These are phyloP conservation scores for Paramecium primaurelia DNA, from an alignment of 73 alveolate species.

Conservation along the genomic window DNA sequence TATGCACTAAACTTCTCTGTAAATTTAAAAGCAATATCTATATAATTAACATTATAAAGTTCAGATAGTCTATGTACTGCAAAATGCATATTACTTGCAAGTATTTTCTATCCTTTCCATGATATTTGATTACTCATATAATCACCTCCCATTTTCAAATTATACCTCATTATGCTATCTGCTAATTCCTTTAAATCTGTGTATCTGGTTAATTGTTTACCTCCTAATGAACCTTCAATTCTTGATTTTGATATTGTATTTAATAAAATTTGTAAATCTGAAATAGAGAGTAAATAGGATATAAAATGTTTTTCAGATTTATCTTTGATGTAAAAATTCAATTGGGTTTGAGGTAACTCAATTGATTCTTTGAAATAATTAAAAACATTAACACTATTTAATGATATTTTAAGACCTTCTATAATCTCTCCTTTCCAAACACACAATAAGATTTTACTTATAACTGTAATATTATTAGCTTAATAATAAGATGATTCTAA, in stretches of 20 bases:
- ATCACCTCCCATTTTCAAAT: background rate
- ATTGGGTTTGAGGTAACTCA: background rate
- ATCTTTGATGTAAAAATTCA: background rate
- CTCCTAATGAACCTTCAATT: background rate
- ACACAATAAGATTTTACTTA: background rate
- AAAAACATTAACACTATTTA: background rate
- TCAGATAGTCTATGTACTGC: background rate
- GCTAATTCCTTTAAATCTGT: background rate
- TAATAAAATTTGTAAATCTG: background rate
- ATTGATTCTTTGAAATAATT: background rate
- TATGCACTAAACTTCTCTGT: background rate
- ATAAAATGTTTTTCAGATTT: background rate
- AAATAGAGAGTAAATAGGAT: background rate
- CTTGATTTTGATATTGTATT: background rate
- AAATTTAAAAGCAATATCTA: slow-evolving; percentile 19
- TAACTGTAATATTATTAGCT: background rate
- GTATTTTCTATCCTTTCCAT: background rate
- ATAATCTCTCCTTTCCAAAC: background rate
- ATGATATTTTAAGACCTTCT: background rate
- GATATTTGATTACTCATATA: background rate
- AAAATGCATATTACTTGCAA: background rate
- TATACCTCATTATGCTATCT: background rate
- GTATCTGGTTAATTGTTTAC: background rate
- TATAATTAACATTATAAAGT: background rate
- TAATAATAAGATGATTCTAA: background rate